Percentiles rank a stretch among this genome's conserved stretches.
phyloP scores from a whole-genome alignment of 2,329 filamentous ascomycete genomes.

The Geosmithia putterillii region DNA sequence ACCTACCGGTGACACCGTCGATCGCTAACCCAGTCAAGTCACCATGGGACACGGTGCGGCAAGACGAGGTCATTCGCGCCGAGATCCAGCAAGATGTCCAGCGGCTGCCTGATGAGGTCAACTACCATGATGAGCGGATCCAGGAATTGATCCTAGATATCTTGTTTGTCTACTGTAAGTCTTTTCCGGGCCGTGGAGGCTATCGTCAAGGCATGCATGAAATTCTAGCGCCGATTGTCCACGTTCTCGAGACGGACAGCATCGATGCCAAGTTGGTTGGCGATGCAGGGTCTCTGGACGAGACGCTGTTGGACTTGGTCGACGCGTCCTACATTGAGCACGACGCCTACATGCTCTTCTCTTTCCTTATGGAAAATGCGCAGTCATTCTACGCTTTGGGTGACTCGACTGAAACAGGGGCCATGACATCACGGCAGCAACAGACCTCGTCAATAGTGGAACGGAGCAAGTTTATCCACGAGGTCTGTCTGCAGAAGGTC shows the following conservation, averaged over 20 bases:
- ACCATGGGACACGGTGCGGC: slow-evolving; percentile 77
- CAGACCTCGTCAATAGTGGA: slow-evolving; percentile 56
- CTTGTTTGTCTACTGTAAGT: slow-evolving; percentile 88
- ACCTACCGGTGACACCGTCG: not conserved
- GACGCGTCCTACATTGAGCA: slow-evolving; percentile 72
- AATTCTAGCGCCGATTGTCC: slow-evolving; percentile 76
- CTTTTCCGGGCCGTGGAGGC: slow-evolving; percentile 71
- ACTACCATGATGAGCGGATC: slow-evolving; percentile 69
- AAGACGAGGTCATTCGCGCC: slow-evolving; percentile 70
- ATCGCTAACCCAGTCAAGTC: slow-evolving; percentile 39
- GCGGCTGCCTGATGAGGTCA: slow-evolving; percentile 80
- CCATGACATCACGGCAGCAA: slow-evolving; percentile 11
- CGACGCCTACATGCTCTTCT: slow-evolving; percentile 79
- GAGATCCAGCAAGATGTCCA: slow-evolving; percentile 95
- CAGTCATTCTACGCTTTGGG: slow-evolving; percentile 64
- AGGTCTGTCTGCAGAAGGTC: slow-evolving; percentile 62
- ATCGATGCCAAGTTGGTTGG: slow-evolving; percentile 36
- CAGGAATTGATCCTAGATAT: slow-evolving; percentile 79
- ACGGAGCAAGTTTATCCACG: slow-evolving; percentile 77
- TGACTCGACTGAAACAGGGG: slow-evolving; percentile 4
- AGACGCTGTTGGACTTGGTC: slow-evolving; percentile 51
- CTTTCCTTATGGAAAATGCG: slow-evolving; percentile 74
- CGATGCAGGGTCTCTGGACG: slow-evolving; percentile 31
- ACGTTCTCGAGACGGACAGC: slow-evolving; percentile 74
- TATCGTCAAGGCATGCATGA: slow-evolving; percentile 99